Base-by-base conservation (phyloP, 2,329 filamentous ascomycete species). In the Fusarium guadeloupense region DNA sequence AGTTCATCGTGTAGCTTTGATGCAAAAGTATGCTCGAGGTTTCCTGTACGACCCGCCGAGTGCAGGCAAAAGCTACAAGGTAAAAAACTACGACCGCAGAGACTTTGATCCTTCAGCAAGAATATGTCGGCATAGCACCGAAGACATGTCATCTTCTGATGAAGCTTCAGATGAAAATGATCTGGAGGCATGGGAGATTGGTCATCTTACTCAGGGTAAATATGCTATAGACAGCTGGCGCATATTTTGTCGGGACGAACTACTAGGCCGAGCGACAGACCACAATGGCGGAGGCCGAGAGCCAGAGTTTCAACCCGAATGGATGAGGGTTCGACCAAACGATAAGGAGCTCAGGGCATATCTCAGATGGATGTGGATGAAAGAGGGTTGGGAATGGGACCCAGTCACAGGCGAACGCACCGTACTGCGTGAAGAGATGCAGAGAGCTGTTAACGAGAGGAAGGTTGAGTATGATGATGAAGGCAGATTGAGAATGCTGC, bases 261-360 rank as follows among this genome's bases (percentile, higher is more conserved):
- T 96, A 20, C 83, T 93, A 8, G 89, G 87, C 0, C 74, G 87
- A 16, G 86, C 89, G 2, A 72, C 76, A 9, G 85, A 88, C 61
- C 92, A 89, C 85, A 88, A 86, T 68, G 90, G 89, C 2, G 79
- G 76, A 68, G 71, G 84, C 64, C 62, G 77, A 68, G 64, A 77
- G 69, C 57, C 75, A 45, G 78, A 80, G 13, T 92, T 93, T 71
- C 88, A 92, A 67, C 91, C 92, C 0, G 93, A 97, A 75, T 97
- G 93, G 93, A 95, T 93, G 83, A 84, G 91, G 4, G 92, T 97
- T 1, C 72, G 90, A 42, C 92, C 93, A 0, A 78, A 82, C 37
- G 93, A 97, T 74, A 97, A 97, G 76, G 93, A 97, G 74, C 78
- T 97, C n/a, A 83, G 91, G 37, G 92, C 92, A 0, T 97, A 88